Evolutionary conservation across 1,284 basidiomycete species (phyloP), one percentile per base, ranked within the genome.

Genomic region (Fomitiporia mediterranea): DNA sequence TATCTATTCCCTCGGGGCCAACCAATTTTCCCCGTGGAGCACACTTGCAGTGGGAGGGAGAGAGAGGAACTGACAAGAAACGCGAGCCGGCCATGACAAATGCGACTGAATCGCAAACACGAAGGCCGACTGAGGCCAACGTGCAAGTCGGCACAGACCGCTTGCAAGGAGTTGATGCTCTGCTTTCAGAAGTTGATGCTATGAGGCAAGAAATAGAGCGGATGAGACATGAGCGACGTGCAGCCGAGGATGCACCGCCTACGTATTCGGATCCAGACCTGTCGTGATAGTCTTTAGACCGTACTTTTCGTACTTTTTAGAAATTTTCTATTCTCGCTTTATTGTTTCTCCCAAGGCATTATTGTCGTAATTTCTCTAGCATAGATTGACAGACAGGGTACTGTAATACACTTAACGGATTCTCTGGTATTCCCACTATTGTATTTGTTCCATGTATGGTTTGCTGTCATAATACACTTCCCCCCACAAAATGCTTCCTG

Each of bases 141-240:
- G 35, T n/a, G 4, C n/a, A 19, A 8, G 2, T 2, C 2, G 39
- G 19, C 39, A 21, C 53, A 19, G 56, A 52, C 21, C 57, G 46
- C 23, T 37, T 48, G 23, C 23, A 56, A 17, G 35, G 51, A 27
- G 55, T 56, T 32, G 53, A 55, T 23, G 56, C 43, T 43, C 53
- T 65, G 46, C 37, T 59, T 19, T 53, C 42, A 4, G 66, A 67
- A 48, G 61, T 67, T 17, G 63, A 64, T 34, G 55, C 49, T 30
- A 35, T 66, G 42, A 54, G 65, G 17, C 58, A 61, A 9, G 64
- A 67, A 34, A 60, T 67, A 60, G 56, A 64, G 39, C 48, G 58
- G 56, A 62, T 66, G 32, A 57, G 64, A n/a, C 46, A 47, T 21
- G 57, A 62, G 53, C 46, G 61, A 21, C 32, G 15, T 7, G 46